Evolutionary conservation across 345 rosid genomes (phyloP).

Genomic region (Firmiana major): DNA sequence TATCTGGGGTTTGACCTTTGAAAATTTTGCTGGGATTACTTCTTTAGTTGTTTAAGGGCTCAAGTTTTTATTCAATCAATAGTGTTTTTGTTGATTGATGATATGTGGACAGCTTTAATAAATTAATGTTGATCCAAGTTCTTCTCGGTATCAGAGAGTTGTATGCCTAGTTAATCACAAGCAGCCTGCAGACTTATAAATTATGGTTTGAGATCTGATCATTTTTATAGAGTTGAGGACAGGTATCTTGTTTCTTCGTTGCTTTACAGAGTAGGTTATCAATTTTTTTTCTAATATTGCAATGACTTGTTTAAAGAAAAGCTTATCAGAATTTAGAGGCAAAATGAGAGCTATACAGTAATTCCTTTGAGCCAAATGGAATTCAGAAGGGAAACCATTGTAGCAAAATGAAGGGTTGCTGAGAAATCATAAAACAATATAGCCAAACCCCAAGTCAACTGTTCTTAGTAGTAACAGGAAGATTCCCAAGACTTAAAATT

Average conservation of each 20-base stretch:
- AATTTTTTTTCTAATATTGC: background rate
- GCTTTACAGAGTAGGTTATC: background rate
- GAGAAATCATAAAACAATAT: background rate
- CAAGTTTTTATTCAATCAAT: constrained; percentile 9
- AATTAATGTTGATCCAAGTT: constrained; percentile 7
- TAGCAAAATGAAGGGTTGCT: background rate
- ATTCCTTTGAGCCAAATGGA: background rate
- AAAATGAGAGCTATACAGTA: background rate
- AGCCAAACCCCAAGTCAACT: background rate
- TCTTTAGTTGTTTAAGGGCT: background rate
- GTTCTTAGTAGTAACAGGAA: background rate
- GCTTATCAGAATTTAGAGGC: background rate
- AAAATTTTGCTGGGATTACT: background rate
- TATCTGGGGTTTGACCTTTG: background rate
- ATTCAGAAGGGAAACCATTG: background rate
- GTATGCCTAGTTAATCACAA: background rate
- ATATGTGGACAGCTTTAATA: background rate
- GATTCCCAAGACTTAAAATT: background rate
- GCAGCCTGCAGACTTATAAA: background rate
- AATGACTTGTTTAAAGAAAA: background rate
- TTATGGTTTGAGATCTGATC: constrained; percentile 7
- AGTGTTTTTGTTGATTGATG: background rate
- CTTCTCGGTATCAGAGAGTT: background rate
- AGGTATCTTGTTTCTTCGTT: background rate
- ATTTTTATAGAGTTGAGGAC: background rate